Conservation (phyloP, 352 stramenopile genomes). For the Globisporangium recalcitrans region DNA sequence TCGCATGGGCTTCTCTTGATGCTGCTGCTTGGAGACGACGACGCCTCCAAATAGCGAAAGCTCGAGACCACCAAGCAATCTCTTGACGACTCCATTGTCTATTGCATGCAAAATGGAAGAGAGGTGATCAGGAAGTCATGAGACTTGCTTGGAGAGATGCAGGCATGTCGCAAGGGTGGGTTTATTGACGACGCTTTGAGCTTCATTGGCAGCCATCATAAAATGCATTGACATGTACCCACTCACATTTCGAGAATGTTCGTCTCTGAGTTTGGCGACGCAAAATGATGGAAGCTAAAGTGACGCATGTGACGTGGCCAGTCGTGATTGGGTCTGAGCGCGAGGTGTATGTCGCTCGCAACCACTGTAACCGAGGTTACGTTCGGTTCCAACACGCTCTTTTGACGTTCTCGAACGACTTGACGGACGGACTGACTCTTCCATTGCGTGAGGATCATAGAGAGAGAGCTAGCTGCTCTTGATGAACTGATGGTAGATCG, state of each 20-base stretch:
- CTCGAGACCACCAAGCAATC: too few relatives aligned
- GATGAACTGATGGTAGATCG: neutral
- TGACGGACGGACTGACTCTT: neutral
- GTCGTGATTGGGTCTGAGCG: neutral
- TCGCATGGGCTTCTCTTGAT: neutral
- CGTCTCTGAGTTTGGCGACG: neutral
- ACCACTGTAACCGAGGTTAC: neutral
- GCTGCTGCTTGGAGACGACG: too few relatives aligned
- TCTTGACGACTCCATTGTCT: too few relatives aligned
- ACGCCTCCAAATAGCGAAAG: neutral
- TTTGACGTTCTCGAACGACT: neutral
- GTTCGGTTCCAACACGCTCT: neutral
- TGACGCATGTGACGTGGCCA: conserved; percentile 2
- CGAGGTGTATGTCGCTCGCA: neutral
- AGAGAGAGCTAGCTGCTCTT: neutral
- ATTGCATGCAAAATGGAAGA: too few relatives aligned
- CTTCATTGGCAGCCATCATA: neutral
- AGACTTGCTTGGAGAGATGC: too few relatives aligned
- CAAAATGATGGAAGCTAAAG: neutral
- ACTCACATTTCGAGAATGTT: conserved; percentile 1
- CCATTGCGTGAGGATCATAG: neutral
- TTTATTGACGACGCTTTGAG: neutral
- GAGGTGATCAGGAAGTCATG: too few relatives aligned
- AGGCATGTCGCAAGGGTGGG: neutral
- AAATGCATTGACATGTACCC: too few relatives aligned